Evolutionary conservation across 192 early-diverging fungal genomes (phyloP).

Genomic region (Umbelopsis sp.): DNA sequence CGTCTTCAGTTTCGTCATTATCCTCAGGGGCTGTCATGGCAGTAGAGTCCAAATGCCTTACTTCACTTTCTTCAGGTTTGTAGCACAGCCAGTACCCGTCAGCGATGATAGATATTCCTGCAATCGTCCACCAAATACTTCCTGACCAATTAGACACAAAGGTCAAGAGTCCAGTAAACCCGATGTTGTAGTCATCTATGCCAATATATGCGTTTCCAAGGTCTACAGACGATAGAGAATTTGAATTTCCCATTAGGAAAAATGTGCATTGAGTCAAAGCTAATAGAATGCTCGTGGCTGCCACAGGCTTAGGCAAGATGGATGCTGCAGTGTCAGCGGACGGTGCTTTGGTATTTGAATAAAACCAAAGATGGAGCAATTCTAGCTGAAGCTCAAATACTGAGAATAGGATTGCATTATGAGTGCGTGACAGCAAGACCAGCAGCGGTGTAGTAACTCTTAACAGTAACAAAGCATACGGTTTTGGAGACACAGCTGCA

Average conservation of each 20-base stretch:
- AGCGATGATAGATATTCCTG: conserved; percentile 41
- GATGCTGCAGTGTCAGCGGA: not conserved
- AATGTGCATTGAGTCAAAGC: conserved; percentile 57
- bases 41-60: conserved; percentile 18
- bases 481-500: conserved; percentile 5
- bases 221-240: conserved; percentile 79
- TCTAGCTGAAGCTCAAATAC: conserved; percentile 58
- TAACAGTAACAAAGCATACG: conserved; percentile 39
- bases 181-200: conserved; percentile 64
- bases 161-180: conserved; percentile 64
- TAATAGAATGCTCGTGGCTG: not conserved
- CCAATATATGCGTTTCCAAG: conserved; percentile 77
- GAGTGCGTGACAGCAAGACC: conserved; percentile 61
- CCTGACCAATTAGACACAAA: conserved; percentile 77
- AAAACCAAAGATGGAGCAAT: conserved; percentile 24
- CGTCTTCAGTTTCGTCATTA: not conserved
- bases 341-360: not conserved
- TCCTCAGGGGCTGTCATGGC: conserved; percentile 17
- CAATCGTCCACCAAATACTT: conserved; percentile 66
- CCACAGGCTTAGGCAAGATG: not conserved
- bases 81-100: conserved; percentile 18
- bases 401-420: conserved; percentile 62
- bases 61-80: not conserved
- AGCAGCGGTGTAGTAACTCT: conserved; percentile 58
- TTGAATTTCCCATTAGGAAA: conserved; percentile 72